Conservation (phyloP, 345 rosid genomes). For the Dimocarpus longan region DNA sequence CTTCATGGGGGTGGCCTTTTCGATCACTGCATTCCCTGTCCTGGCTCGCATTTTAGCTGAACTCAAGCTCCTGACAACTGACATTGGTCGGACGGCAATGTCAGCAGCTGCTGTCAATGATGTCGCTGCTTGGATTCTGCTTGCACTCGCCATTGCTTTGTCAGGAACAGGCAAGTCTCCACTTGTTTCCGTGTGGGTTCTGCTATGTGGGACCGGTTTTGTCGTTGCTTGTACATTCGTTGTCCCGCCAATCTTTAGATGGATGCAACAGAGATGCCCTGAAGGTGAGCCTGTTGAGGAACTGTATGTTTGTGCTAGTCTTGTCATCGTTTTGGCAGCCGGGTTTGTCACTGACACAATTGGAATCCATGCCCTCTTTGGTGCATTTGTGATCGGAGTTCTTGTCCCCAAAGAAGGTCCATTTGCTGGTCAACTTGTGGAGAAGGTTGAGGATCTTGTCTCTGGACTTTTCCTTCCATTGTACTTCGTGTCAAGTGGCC, state of each 20-base stretch:
- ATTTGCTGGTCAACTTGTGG: conserved; percentile 64
- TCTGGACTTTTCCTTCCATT: conserved; percentile 75
- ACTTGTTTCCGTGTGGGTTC: conserved; percentile 69
- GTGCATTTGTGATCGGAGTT: conserved; percentile 77
- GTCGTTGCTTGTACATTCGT: conserved; percentile 37
- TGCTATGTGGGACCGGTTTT: conserved; percentile 59
- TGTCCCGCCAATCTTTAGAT: conserved; percentile 47
- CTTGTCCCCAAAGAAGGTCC: conserved; percentile 74
- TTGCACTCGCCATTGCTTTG: conserved; percentile 78
- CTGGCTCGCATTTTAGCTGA: conserved; percentile 87
- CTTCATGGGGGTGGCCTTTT: conserved; percentile 88
- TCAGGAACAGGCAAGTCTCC: conserved; percentile 57
- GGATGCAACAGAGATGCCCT: conserved; percentile 67
- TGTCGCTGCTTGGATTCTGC: conserved; percentile 79
- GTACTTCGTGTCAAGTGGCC: conserved; percentile 79
- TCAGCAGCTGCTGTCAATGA: conserved; percentile 86
- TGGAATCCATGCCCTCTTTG: conserved; percentile 80
- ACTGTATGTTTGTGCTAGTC: conserved; percentile 59
- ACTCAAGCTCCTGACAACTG: conserved; percentile 81
- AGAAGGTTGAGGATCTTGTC: conserved; percentile 80
- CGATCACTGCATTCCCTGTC: conserved; percentile 82
- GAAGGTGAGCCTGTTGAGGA: conserved; percentile 84
- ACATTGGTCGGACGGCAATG: conserved; percentile 73
- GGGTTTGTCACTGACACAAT: conserved; percentile 68
- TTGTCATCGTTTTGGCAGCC: conserved; percentile 57